A percentile compares a stretch with the other conserved stretches of the same genome.
Evolutionary conservation across 2,329 filamentous ascomycete species (phyloP).

Genomic region (Aspergillus brasiliensis): DNA sequence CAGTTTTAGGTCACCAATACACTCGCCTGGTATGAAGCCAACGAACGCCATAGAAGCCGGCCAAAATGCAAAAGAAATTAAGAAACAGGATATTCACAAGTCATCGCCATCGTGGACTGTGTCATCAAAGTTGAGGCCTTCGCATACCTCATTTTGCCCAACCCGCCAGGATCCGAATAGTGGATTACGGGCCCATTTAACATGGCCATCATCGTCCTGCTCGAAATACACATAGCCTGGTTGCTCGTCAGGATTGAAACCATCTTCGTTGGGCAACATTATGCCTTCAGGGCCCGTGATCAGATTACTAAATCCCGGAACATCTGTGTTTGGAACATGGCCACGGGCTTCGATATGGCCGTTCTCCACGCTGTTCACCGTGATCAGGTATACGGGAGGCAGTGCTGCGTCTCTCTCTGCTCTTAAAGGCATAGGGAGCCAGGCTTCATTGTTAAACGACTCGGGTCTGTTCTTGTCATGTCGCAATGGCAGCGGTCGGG

Average conservation of each 20-base stretch:
- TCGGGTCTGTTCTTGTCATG: constrained; percentile 37
- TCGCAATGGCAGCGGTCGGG: constrained; percentile 34
- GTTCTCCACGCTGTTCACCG: constrained; percentile 38
- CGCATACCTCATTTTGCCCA: constrained; percentile 39
- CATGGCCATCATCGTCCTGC: constrained; percentile 35
- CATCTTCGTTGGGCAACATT: constrained; percentile 9
- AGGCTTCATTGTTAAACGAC: constrained; percentile 42
- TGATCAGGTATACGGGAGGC: constrained; percentile 41
- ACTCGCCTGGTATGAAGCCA: neutral
- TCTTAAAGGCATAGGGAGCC: constrained; percentile 39
- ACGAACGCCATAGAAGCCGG: neutral
- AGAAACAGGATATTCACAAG: constrained; percentile 20
- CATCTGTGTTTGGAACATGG: constrained; percentile 37
- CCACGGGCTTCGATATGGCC: constrained; percentile 40
- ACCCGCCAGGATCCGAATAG: constrained; percentile 42
- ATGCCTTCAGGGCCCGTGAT: constrained; percentile 31
- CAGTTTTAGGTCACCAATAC: neutral
- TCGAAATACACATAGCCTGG: constrained; percentile 47
- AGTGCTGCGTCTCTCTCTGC: constrained; percentile 33
- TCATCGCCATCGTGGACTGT: constrained; percentile 21
- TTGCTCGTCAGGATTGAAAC: constrained; percentile 13
- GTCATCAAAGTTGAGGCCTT: constrained; percentile 39
- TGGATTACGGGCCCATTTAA: constrained; percentile 36
- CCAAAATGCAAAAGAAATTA: constrained; percentile 10
- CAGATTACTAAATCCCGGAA: constrained; percentile 37